These are phyloP conservation scores for Hypholoma fasciculare DNA, from an alignment of 768 basidiomycete species.

Conservation along the genomic window DNA sequence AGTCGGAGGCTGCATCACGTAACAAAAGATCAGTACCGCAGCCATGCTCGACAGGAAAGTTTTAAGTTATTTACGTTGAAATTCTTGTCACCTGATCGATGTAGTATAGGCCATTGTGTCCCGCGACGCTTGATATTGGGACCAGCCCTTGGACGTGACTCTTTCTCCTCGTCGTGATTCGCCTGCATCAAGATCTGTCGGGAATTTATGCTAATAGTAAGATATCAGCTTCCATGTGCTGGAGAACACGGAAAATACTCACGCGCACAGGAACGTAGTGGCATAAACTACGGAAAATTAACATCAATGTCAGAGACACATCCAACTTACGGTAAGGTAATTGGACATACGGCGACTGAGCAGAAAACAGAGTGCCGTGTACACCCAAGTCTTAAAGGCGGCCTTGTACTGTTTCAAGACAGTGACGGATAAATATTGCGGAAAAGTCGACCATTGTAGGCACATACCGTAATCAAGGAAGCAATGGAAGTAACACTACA, in stretches of 20 bases:
- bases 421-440: background rate
- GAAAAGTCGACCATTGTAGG: background rate
- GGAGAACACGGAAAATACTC: slow-evolving; percentile 1
- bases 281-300: slow-evolving; percentile 25
- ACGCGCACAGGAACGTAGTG: slow-evolving; percentile 34
- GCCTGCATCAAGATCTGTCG: slow-evolving; percentile 26
- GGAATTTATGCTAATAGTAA: slow-evolving; percentile 26
- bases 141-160: background rate
- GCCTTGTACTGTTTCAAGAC: slow-evolving; percentile 23
- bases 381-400: slow-evolving; percentile 32
- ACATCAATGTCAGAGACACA: background rate
- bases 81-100: too few species aligned
- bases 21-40: too few species aligned
- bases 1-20: slow-evolving; percentile 16
- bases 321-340: background rate
- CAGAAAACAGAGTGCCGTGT: slow-evolving; percentile 32
- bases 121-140: too few species aligned
- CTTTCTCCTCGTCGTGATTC: background rate
- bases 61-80: too few species aligned
- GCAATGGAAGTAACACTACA: slow-evolving; percentile 28
- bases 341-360: slow-evolving; percentile 28
- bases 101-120: too few species aligned
- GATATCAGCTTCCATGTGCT: background rate
- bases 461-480: slow-evolving; percentile 27
- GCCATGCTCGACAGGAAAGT: too few species aligned